phyloP scores from a whole-genome alignment of 2,329 filamentous ascomycete genomes.

The Exutisphaerella laricina region DNA sequence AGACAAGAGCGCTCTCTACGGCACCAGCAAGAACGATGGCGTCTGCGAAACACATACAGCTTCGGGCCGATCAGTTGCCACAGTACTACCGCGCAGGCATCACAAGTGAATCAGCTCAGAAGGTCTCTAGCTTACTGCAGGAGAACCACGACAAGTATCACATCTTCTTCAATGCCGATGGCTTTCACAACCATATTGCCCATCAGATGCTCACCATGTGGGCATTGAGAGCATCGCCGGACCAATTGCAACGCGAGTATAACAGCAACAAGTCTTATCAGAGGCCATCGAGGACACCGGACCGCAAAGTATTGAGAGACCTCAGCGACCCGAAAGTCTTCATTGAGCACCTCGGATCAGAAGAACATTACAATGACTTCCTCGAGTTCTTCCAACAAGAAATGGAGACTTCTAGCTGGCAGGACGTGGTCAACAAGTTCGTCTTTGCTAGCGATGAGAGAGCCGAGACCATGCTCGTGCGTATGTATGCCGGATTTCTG shows the following conservation, averaged over 20 bases:
- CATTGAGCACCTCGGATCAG: conserved; percentile 57
- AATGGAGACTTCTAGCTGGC: conserved; percentile 60
- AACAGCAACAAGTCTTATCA: conserved; percentile 64
- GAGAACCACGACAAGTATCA: conserved; percentile 69
- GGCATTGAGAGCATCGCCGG: conserved; percentile 61
- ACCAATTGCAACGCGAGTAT: conserved; percentile 59
- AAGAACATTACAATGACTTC: conserved; percentile 63
- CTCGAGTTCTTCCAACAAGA: conserved; percentile 70
- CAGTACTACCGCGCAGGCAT: conserved; percentile 44
- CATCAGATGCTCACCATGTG: conserved; percentile 74
- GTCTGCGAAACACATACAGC: conserved; percentile 42
- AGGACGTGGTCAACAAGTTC: conserved; percentile 58
- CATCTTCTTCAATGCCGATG: conserved; percentile 69
- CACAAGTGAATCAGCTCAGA: conserved; percentile 55
- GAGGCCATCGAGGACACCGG: conserved; percentile 37
- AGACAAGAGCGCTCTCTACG: too few relatives aligned
- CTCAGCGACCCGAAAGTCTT: conserved; percentile 55
- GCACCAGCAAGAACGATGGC: conserved; percentile 39
- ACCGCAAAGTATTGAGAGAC: conserved; percentile 49
- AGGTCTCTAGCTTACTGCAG: conserved; percentile 64
- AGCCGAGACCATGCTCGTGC: conserved; percentile 62
- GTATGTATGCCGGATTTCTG: conserved; percentile 64
- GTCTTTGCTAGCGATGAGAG: conserved; percentile 61
- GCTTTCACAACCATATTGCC: conserved; percentile 77
- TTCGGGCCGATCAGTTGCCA: conserved; percentile 42